These are phyloP conservation scores for Rhynchosporium graminicola DNA, from an alignment of 2,329 filamentous ascomycete species.

Conservation along the genomic window DNA sequence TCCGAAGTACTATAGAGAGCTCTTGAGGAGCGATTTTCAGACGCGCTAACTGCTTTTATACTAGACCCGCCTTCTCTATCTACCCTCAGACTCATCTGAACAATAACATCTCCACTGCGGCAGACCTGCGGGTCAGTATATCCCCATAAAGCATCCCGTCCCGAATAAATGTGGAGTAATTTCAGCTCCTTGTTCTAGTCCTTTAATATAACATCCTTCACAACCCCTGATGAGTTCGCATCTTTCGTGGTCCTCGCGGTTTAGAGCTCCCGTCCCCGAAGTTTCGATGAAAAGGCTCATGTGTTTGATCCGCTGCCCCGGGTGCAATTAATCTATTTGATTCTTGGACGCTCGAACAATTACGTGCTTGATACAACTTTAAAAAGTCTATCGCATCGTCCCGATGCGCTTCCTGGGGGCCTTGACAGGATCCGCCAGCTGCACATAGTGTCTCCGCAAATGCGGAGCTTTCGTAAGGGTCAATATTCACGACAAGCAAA, in stretches of 20 bases:
- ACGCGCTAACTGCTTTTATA: too few relatives aligned
- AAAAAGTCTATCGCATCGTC: constrained; percentile 2
- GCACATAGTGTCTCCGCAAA: not conserved
- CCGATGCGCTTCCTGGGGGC: not conserved
- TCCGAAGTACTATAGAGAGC: too few relatives aligned
- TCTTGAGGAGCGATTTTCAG: too few relatives aligned
- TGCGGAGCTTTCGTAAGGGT: not conserved
- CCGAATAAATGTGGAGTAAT: not conserved
- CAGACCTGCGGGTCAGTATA: not conserved
- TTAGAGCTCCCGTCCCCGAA: constrained; percentile 1
- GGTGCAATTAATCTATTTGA: constrained; percentile 11
- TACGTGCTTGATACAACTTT: not conserved
- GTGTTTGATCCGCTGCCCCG: not conserved
- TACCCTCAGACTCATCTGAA: constrained; percentile 10
- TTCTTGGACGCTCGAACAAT: not conserved
- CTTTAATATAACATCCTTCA: constrained; percentile 9
- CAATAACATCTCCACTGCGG: not conserved
- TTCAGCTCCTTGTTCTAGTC: not conserved
- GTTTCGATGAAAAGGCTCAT: not conserved
- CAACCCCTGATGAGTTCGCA: not conserved
- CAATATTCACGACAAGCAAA: not conserved
- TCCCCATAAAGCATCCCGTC: constrained; percentile 1
- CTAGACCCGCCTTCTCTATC: too few relatives aligned
- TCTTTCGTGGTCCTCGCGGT: not conserved
- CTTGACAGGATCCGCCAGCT: not conserved